Evolutionary conservation across 768 basidiomycete genomes (phyloP).

Genomic region (Candolleomyces eurysporus): DNA sequence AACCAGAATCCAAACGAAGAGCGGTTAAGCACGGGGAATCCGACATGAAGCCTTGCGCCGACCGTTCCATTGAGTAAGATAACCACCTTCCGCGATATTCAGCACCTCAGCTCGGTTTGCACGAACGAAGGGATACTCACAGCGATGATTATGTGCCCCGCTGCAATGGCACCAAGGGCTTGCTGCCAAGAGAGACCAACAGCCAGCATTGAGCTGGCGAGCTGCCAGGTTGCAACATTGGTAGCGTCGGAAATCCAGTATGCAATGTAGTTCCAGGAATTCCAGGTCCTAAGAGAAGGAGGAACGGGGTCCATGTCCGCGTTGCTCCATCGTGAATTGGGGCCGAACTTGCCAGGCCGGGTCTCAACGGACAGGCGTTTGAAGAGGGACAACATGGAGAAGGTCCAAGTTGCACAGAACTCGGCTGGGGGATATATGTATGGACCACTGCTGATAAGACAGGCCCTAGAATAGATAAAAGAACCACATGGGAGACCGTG

Average conservation of each 20-base stretch:
- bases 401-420: not conserved
- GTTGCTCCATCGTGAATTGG: slow-evolving; percentile 62
- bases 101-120: not conserved
- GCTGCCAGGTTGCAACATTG: slow-evolving; percentile 51
- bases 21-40: slow-evolving; percentile 75
- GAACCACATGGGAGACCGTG: too few relatives aligned
- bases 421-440: too few relatives aligned
- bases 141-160: slow-evolving; percentile 72
- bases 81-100: slow-evolving; percentile 27
- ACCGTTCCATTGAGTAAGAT: slow-evolving; percentile 79
- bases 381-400: not conserved
- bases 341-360: slow-evolving; percentile 44
- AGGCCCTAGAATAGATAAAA: too few relatives aligned
- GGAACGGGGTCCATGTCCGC: slow-evolving; percentile 79
- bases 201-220: slow-evolving; percentile 74
- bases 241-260: slow-evolving; percentile 60
- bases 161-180: slow-evolving; percentile 65
- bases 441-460: too few relatives aligned
- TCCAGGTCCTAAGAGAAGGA: slow-evolving; percentile 60
- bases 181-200: slow-evolving; percentile 75
- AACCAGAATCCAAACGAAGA: slow-evolving; percentile 91
- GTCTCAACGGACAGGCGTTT: not conserved
- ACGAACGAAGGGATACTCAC: slow-evolving; percentile 20
- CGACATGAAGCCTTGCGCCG: slow-evolving; percentile 74
- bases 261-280: slow-evolving; percentile 60